Percentiles rank a stretch among this genome's conserved stretches.
Evolutionary conservation across 148 eudicot genomes (phyloP).

Genomic region (Heliamphora exappendiculata): DNA sequence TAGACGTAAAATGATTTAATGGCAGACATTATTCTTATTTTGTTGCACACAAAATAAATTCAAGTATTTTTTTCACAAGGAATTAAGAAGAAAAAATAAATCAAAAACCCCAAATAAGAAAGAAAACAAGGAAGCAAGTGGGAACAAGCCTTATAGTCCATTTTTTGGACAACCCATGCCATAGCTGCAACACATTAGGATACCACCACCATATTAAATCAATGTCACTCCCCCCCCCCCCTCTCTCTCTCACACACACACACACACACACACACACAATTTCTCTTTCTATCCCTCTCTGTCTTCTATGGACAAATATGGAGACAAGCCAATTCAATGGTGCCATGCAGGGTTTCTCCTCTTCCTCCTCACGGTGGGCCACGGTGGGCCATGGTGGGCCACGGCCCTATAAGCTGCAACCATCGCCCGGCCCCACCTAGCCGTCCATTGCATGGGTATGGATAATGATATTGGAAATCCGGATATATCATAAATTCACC

Average conservation of each 20-base stretch:
- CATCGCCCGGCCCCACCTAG: background rate
- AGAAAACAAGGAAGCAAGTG: background rate
- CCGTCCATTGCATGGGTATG: background rate
- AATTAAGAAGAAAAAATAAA: background rate
- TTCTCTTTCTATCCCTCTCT: slow-evolving; percentile 6
- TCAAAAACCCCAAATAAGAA: background rate
- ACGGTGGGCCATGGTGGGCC: background rate
- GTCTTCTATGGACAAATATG: background rate
- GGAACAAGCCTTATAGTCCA: background rate
- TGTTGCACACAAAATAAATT: background rate
- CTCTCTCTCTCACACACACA: background rate
- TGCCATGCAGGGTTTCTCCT: slow-evolving; percentile 10
- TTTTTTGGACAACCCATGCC: slow-evolving; percentile 15
- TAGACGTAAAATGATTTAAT: no score
- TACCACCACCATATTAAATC: background rate
- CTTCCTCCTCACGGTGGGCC: slow-evolving; percentile 4
- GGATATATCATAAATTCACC: background rate
- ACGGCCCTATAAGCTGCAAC: background rate
- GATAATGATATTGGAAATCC: background rate
- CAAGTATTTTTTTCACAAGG: background rate
- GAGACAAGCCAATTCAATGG: slow-evolving; percentile 8
- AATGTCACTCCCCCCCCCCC: background rate
- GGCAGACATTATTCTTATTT: background rate
- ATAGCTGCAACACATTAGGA: background rate
- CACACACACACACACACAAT: no score